Base-by-base conservation (phyloP, 2,329 filamentous ascomycete species). In the Anthostomella pinea region DNA sequence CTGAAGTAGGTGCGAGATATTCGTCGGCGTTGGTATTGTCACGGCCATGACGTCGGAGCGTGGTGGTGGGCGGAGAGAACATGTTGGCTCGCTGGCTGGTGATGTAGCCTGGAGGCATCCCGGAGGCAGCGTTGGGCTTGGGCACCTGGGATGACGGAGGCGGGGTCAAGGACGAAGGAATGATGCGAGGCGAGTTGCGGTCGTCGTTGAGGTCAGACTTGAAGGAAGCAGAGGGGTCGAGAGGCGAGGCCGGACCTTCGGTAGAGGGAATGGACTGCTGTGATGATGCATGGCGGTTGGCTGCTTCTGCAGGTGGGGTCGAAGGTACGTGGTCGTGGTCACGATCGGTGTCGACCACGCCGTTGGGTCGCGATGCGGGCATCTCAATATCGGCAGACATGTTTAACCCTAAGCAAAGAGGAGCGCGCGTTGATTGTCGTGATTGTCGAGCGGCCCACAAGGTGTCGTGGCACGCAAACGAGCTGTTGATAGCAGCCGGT, bases 261-360 rank as follows among this genome's bases (percentile, higher is more conserved):
- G 76, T 80, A 2, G 74, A 76, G 8, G 73, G 71, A n/a, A 80
- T 62, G 14, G 74, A 75, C 22, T 69, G 63, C 43, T 79, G 75
- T 11, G 75, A 77, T 7, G 39, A 46, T 23, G 64, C 63, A 17
- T 57, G 49, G 22, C 33, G 45, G 26, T 36, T 35, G 27, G 24
- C 15, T 8, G 18, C 22, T 17, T 27, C 38, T 32, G 48, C 45
- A 24, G 51, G 51, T 21, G 54, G 54, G 29, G 54, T 57, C 2
- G 53, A 52, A 33, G 54, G 54, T 23, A 57, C 30, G 41, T 52
- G 47, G 7, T 52, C 47, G 31, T 48, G 38, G 25, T 51, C 45
- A 14, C 11, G 33, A 30, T 41, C 46, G 40, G 38, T 28, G 13
- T 40, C 40, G 6, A 38, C 36, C 17, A 44, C 30, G 36, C 48